Evolutionary conservation across 2,329 filamentous ascomycete genomes (phyloP), one percentile per base, ranked within the genome.

Genomic region (Pyrenophora teres): DNA sequence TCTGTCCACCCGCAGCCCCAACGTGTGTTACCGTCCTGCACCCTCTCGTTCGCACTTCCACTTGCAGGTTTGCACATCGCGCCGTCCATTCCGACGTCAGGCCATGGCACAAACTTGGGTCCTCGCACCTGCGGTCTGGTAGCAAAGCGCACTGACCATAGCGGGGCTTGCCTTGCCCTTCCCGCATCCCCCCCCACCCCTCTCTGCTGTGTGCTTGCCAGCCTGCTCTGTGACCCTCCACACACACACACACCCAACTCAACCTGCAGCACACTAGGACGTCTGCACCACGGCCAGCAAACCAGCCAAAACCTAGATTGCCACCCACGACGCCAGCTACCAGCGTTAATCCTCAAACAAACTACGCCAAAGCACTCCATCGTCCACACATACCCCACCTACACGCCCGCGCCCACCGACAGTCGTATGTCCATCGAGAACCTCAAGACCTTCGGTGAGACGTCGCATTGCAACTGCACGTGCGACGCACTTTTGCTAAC

Each of bases 361-460:
- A 42, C 37, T 54, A 40, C 30, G 21, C 37, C 30, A 41, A 32
- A 21, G 35, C 47, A 53, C 48, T 38, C 52, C 52, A 51, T 36
- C 15, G 56, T 36, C 42, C 50, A 49, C 53, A 52, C 53, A 60
- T 56, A 40, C 48, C 61, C 63, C 59, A 63, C 60, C 60, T 57
- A 50, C 54, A 59, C 56, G 55, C 56, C 54, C 56, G 62, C 60
- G 48, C 54, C 50, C 57, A 65, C 59, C 62, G 62, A 57, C 53
- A 62, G 55, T 67, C 62, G 64, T 67, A 67, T 65, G 64, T 67
- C 64, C 59, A 70, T 70, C 62, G 65, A 70, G 62, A 97, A 70
- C 58, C 64, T 69, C 56, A 67, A 69, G 62, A 62, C 63, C 62
- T 68, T 68, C 62, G 94, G 52, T 55, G 47, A 52, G 43, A 47